Evolutionary conservation across 1,284 basidiomycete genomes (phyloP).

Genomic region (Entoloma clypeatum): DNA sequence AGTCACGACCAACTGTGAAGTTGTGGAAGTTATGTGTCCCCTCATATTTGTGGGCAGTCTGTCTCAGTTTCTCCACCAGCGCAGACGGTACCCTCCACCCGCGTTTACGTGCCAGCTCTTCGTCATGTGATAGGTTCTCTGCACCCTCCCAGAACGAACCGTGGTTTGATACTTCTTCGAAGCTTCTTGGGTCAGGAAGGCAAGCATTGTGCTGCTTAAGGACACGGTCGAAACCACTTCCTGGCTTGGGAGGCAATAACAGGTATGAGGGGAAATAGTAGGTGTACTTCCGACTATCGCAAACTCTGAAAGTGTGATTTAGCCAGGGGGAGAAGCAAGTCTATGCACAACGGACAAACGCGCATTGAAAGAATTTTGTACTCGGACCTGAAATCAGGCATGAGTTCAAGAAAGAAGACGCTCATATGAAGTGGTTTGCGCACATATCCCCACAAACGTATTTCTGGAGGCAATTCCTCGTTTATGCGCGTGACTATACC

Average conservation of each 20-base stretch:
- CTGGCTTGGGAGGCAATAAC: conserved; percentile 86
- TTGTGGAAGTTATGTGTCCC: conserved; percentile 97
- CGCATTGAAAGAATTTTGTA: conserved; percentile 92
- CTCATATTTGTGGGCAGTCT: conserved; percentile 61
- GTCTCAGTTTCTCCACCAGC: conserved; percentile 55
- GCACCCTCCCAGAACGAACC: conserved; percentile 39
- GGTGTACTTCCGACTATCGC: conserved; percentile 95
- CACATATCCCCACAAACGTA: conserved; percentile 91
- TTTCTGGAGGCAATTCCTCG: conserved; percentile 81
- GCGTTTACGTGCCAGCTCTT: conserved; percentile 61
- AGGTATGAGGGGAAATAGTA: conserved; percentile 96
- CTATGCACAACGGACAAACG: conserved; percentile 54
- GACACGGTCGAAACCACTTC: conserved; percentile 54
- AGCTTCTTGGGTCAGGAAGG: too few species aligned
- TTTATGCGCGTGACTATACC: conserved; percentile 82
- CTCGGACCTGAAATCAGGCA: conserved; percentile 48
- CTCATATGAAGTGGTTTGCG: conserved; percentile 19
- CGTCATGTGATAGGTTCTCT: conserved; percentile 39
- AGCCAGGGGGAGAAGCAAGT: conserved; percentile 6
- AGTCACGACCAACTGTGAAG: conserved; percentile 89
- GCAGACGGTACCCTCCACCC: conserved; percentile 60
- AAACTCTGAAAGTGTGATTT: conserved; percentile 48
- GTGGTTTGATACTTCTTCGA: conserved; percentile 15
- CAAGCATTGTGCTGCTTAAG: conserved; percentile 40
- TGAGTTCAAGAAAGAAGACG: conserved; percentile 1